Evolutionary conservation across 116 monocot species (phyloP).

Genomic region (Thalassia testudinum): DNA sequence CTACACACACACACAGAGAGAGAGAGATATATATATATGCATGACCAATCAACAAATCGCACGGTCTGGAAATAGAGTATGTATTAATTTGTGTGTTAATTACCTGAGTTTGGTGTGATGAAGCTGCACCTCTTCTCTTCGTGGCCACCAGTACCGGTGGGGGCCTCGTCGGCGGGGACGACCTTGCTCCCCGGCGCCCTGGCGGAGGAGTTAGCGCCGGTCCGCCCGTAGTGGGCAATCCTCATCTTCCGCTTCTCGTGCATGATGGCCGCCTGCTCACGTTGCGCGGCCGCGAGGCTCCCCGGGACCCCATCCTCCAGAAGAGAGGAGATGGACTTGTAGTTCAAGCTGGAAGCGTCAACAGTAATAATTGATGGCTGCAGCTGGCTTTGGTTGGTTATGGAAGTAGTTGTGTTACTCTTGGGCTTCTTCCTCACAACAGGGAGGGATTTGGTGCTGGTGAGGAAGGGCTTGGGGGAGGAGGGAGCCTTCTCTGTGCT

Average conservation of each 20-base stretch:
- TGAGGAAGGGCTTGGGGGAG: constrained; percentile 5
- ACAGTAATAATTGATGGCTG: not conserved
- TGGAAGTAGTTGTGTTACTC: constrained; percentile 5
- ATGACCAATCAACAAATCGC: no score
- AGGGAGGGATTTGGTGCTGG: not conserved
- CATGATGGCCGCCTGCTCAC: constrained; percentile 40
- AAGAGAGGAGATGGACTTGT: not conserved
- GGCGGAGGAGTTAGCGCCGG: not conserved
- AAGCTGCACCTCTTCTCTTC: constrained; percentile 84
- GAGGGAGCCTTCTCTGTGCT: constrained; percentile 19
- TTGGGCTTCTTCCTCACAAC: constrained; percentile 34
- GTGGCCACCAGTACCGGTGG: constrained; percentile 1
- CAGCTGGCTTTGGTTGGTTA: no score
- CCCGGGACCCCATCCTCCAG: constrained; percentile 27
- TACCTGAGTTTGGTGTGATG: constrained; percentile 76
- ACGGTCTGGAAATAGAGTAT: no score
- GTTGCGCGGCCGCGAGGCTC: constrained; percentile 69
- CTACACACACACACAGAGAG: no score
- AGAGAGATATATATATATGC: no score
- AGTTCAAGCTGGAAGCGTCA: not conserved
- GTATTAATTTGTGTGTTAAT: not conserved
- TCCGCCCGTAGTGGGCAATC: constrained; percentile 74
- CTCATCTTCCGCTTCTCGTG: constrained; percentile 59
- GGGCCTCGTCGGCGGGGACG: not conserved
- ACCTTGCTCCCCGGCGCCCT: constrained; percentile 15